Conservation (phyloP, 495 filamentous ascomycete species). For the Penicillium malachiteum region DNA sequence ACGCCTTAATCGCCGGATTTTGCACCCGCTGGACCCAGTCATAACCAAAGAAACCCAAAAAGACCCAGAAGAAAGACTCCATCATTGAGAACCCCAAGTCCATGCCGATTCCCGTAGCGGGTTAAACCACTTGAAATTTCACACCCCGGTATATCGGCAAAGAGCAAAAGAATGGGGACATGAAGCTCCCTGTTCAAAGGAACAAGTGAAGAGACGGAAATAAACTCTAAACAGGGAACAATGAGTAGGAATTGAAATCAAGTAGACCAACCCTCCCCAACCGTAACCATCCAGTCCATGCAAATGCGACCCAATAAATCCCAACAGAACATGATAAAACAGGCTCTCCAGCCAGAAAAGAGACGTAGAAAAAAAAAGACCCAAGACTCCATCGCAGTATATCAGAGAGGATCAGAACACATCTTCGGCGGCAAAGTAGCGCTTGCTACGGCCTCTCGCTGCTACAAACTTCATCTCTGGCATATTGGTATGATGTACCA, state of each 20-base stretch:
- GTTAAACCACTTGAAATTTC: background rate
- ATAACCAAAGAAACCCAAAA: background rate
- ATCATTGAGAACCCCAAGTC: background rate
- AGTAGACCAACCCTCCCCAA: background rate
- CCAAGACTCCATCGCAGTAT: slow-evolving; percentile 7
- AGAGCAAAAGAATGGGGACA: slow-evolving; percentile 7
- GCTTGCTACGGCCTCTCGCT: slow-evolving; percentile 68
- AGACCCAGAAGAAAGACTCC: background rate
- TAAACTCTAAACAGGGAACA: background rate
- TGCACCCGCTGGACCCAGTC: slow-evolving; percentile 4
- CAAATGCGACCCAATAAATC: slow-evolving; percentile 19
- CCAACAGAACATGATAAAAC: too few relatives aligned
- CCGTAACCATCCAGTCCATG: slow-evolving; percentile 16
- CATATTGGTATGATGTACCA: slow-evolving; percentile 83
- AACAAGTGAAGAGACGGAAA: slow-evolving; percentile 1
- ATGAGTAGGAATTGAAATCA: slow-evolving; percentile 3
- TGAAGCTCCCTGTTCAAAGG: slow-evolving; percentile 3
- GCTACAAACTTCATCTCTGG: slow-evolving; percentile 74
- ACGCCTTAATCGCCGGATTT: slow-evolving; percentile 21
- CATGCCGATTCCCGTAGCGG: background rate
- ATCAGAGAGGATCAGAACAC: slow-evolving; percentile 31
- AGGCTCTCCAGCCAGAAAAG: background rate
- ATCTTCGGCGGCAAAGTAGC: slow-evolving; percentile 76
- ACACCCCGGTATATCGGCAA: background rate
- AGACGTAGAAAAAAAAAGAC: slow-evolving; percentile 3